Conservation (phyloP, 139 green algal genomes). For the Chlamydomonas sp. region DNA sequence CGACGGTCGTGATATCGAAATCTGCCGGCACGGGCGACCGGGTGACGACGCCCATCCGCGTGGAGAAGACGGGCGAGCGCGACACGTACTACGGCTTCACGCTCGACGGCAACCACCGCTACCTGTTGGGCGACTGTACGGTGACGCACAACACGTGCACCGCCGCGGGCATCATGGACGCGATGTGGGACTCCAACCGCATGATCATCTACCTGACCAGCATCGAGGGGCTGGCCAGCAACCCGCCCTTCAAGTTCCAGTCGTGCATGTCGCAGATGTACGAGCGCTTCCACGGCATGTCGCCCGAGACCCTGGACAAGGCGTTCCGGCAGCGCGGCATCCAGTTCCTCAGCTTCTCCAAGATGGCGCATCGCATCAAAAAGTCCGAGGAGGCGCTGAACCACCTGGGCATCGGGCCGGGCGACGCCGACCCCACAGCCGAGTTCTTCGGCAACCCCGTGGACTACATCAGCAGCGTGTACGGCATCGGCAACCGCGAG, state of each 20-base stretch:
- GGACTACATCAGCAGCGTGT: neutral
- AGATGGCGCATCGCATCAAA: too few species aligned
- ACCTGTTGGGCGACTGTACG: neutral
- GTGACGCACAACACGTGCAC: neutral
- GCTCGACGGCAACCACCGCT: conserved; percentile 1
- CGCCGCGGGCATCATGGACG: neutral
- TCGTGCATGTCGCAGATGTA: neutral
- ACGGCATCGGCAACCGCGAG: neutral
- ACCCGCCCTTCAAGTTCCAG: neutral
- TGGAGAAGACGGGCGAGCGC: too few species aligned
- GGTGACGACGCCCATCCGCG: too few species aligned
- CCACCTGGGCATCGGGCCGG: too few species aligned
- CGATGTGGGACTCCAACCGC: neutral
- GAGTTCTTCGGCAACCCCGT: neutral
- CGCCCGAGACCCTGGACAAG: too few species aligned
- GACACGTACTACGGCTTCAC: neutral
- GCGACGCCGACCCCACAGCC: too few species aligned
- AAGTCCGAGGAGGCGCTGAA: too few species aligned
- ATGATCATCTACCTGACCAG: neutral
- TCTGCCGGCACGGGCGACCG: too few species aligned
- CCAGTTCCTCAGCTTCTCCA: too few species aligned
- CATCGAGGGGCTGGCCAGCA: neutral
- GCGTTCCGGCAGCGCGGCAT: too few species aligned
- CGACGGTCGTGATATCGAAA: too few species aligned
- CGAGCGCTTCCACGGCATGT: neutral